A percentile compares a stretch with the other conserved stretches of the same genome.
Evolutionary conservation across 1,284 basidiomycete species (phyloP).

Genomic region (Apiotrichum brassicae): DNA sequence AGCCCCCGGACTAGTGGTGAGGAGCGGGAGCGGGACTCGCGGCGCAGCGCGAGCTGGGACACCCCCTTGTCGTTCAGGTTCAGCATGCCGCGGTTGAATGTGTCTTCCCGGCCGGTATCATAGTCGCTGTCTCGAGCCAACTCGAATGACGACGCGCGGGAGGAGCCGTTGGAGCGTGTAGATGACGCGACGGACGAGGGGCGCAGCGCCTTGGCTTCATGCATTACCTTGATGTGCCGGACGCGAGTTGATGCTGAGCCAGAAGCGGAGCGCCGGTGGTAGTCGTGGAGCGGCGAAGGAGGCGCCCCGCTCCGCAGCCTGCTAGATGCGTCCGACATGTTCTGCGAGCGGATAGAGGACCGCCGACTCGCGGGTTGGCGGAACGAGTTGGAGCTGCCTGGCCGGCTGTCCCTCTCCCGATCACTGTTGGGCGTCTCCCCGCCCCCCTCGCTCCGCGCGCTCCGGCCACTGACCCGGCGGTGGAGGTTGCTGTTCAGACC

Average conservation of each 20-base stretch:
- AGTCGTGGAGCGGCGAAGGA: conserved; percentile 37
- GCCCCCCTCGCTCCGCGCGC: conserved; percentile 39
- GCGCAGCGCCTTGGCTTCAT: conserved; percentile 31
- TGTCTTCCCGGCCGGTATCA: conserved; percentile 30
- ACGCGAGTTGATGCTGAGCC: conserved; percentile 36
- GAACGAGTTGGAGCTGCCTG: conserved; percentile 29
- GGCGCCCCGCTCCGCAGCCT: conserved; percentile 20
- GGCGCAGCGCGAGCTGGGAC: conserved; percentile 7
- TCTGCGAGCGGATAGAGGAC: conserved; percentile 31
- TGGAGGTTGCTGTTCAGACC: conserved; percentile 23
- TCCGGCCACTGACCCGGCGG: conserved; percentile 34
- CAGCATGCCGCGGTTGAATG: background rate
- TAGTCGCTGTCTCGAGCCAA: conserved; percentile 20
- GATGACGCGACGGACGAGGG: conserved; percentile 33
- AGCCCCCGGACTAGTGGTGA: conserved; percentile 20
- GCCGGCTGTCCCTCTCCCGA: conserved; percentile 32
- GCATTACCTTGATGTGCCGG: conserved; percentile 38
- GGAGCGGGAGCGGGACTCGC: conserved; percentile 18
- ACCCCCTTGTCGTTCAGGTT: too few species aligned
- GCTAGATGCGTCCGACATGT: conserved; percentile 21
- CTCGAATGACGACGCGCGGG: conserved; percentile 18
- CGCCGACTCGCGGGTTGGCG: conserved; percentile 23
- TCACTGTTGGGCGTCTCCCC: conserved; percentile 46
- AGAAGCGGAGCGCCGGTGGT: conserved; percentile 36
- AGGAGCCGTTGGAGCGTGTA: conserved; percentile 31